Percentiles rank a stretch among this genome's conserved stretches.
Evolutionary conservation across 208 protist species (phyloP).

Genomic region (Leishmania martiniquensis): DNA sequence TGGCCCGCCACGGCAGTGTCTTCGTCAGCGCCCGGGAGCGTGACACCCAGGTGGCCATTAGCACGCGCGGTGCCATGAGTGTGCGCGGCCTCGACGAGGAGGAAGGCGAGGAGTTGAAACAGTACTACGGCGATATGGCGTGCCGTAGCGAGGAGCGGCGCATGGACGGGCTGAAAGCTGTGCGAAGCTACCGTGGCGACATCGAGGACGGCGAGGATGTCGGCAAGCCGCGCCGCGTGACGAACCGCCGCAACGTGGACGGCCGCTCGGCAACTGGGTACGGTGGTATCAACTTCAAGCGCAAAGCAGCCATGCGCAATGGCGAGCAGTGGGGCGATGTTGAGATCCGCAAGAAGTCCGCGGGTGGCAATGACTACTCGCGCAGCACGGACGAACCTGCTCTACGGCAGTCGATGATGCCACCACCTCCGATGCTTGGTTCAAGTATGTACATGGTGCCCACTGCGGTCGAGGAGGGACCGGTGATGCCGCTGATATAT

Average conservation of each 20-base stretch:
- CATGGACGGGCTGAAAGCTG: constrained; percentile 50
- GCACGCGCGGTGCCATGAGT: constrained; percentile 45
- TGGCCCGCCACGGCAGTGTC: constrained; percentile 54
- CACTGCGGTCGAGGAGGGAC: constrained; percentile 23
- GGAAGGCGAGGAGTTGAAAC: constrained; percentile 43
- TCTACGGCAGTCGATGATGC: constrained; percentile 15
- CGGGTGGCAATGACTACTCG: constrained; percentile 1
- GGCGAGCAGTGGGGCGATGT: constrained; percentile 67
- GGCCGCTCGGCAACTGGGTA: constrained; percentile 54
- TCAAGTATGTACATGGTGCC: constrained; percentile 12
- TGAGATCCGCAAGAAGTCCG: constrained; percentile 33
- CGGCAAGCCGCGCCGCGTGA: constrained; percentile 63
- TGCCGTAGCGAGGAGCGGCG: constrained; percentile 35
- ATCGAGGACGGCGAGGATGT: constrained; percentile 62
- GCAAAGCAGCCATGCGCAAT: constrained; percentile 53
- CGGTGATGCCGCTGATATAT: constrained; percentile 44
- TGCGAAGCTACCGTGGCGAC: constrained; percentile 53
- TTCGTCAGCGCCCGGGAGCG: constrained; percentile 46
- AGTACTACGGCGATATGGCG: constrained; percentile 81
- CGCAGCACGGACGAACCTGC: neutral
- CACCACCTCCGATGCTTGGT: constrained; percentile 11
- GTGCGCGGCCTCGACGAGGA: constrained; percentile 22
- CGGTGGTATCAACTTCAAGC: constrained; percentile 73
- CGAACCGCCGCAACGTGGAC: constrained; percentile 39
- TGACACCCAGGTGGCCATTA: constrained; percentile 55